Evolutionary conservation across 2,329 filamentous ascomycete genomes (phyloP), one percentile per base, ranked within the genome.

Genomic region (Pyrenophora tritici-repentis): DNA sequence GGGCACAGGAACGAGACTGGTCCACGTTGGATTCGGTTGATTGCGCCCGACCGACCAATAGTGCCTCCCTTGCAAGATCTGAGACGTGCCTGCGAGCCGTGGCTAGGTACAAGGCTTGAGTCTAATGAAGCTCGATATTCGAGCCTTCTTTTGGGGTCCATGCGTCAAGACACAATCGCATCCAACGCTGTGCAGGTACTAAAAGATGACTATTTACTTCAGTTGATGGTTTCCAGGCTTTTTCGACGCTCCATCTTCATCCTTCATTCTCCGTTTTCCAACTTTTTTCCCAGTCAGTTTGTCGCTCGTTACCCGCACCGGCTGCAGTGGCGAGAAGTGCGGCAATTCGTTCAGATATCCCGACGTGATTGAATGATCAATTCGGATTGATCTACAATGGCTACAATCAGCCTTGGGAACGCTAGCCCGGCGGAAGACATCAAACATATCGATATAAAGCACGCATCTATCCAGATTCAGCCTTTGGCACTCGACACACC

Each of bases 111-210:
- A 70, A 68, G 67, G 67, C 62, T 66, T 65, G 62, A 65, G 65
- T 54, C 53, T 60, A 70, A 70, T 72, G 68, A 66, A 64, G 26
- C 63, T 64, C 69, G 69, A 67, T 70, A 71, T 70, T 72, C 65
- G 50, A 71, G 59, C 56, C 48, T 60, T 50, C 51, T 58, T 47
- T 42, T 59, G 59, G 63, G 64, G 61, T 47, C 61, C 60, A 62
- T 65, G 67, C 66, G 59, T 62, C 48, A 46, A 55, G 62, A 62
- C 60, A 65, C 62, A 61, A 58, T 62, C 51, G 44, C 53, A 49
- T 58, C 41, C 49, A 57, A 56, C 29, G 37, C 37, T 53, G 47
- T 44, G 50, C 55, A 45, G 63, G 65, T 72, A 72, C 68, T 72
- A 72, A 72, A 71, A 66, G 65, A 68, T 70, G 63, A 67, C 63